Conservation (phyloP, 805 yeast genomes). For the Pichia californica region DNA sequence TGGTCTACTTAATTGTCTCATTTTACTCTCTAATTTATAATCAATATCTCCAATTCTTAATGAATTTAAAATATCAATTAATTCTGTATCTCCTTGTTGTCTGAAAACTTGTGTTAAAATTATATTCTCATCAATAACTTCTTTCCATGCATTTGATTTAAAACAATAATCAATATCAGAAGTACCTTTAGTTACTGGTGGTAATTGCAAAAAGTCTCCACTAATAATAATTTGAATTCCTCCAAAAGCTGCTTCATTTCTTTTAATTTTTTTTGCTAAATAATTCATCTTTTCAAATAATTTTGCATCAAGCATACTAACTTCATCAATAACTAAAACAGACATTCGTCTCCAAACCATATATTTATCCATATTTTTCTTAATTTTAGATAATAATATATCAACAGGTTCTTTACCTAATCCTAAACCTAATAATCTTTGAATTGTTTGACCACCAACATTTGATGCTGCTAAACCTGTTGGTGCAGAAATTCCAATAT, state of each 20-base stretch:
- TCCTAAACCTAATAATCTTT: slow-evolving; percentile 75
- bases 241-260: slow-evolving; percentile 56
- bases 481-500: slow-evolving; percentile 75
- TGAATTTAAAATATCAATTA: slow-evolving; percentile 74
- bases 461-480: slow-evolving; percentile 83
- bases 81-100: slow-evolving; percentile 71
- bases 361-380: slow-evolving; percentile 41
- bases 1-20: slow-evolving; percentile 50
- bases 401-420: slow-evolving; percentile 51
- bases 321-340: slow-evolving; percentile 69
- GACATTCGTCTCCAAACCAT: slow-evolving; percentile 49
- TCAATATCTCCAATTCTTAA: slow-evolving; percentile 68
- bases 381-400: slow-evolving; percentile 44
- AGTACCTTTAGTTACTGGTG: slow-evolving; percentile 62
- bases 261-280: slow-evolving; percentile 49
- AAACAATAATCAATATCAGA: slow-evolving; percentile 57
- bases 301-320: slow-evolving; percentile 72
- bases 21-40: slow-evolving; percentile 39
- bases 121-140: slow-evolving; percentile 56
- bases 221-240: slow-evolving; percentile 71
- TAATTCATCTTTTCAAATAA: slow-evolving; percentile 57
- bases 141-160: slow-evolving; percentile 64
- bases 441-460: slow-evolving; percentile 72
- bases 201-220: slow-evolving; percentile 82
- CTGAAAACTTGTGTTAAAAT: slow-evolving; percentile 77